Conservation (phyloP, 192 early-diverging fungal genomes). For the Glomus cerebriforme region DNA sequence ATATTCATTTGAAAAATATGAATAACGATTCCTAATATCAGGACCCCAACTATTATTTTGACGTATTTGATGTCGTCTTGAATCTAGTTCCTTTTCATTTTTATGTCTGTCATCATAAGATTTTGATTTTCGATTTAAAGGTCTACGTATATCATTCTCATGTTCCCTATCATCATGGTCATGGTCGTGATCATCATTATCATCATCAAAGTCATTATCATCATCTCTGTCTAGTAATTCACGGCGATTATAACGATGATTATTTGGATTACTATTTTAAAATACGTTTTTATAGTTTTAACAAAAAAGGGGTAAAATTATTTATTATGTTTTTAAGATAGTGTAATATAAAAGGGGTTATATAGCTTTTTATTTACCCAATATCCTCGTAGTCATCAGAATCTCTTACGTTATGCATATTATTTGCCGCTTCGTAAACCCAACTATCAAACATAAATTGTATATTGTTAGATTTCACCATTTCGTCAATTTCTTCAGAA, state of each 20-base stretch:
- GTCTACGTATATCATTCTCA: not conserved
- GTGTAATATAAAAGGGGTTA: not conserved
- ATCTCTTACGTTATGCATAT: no score
- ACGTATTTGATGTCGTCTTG: no score
- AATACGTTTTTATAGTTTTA: no score
- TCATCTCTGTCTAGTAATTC: not conserved
- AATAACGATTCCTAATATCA: no score
- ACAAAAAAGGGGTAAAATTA: no score
- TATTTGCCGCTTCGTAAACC: not conserved
- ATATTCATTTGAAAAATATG: not conserved
- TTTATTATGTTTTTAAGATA: not conserved
- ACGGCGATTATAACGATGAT: not conserved
- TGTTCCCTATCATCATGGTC: not conserved
- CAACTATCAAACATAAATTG: not conserved
- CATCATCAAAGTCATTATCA: not conserved
- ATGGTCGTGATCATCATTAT: not conserved
- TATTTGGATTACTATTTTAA: not conserved
- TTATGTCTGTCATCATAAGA: not conserved
- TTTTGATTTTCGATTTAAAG: not conserved
- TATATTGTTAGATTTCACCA: not conserved
- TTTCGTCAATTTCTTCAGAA: not conserved
- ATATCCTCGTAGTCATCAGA: not conserved
- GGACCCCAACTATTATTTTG: no score
- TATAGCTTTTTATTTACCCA: not conserved
- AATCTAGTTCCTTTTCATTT: not conserved